Percentiles rank a stretch among this genome's conserved stretches.
Evolutionary conservation across 225 moss, liverwort and hornwort species (phyloP).

Genomic region (Pseudoscleropodium purum): DNA sequence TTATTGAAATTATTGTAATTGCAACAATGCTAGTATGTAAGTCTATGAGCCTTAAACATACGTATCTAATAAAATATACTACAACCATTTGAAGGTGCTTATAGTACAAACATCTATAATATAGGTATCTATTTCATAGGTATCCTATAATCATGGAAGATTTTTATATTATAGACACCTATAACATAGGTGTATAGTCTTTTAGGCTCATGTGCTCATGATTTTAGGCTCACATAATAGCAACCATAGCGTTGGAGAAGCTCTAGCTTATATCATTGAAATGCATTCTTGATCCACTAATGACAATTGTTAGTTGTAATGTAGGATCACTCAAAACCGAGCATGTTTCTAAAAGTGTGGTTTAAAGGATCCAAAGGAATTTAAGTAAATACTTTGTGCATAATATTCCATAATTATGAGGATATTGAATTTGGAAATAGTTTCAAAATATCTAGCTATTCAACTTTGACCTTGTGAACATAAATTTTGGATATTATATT

Average conservation of each 20-base stretch:
- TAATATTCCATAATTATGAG: neutral
- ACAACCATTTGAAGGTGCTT: too few relatives aligned
- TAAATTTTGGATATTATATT: neutral
- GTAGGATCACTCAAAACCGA: neutral
- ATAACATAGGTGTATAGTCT: too few relatives aligned
- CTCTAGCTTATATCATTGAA: neutral
- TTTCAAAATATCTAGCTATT: neutral
- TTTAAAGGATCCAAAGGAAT: neutral
- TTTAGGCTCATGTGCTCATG: too few relatives aligned
- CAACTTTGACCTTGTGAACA: neutral
- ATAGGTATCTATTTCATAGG: too few relatives aligned
- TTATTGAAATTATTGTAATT: fast-evolving
- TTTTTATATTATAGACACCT: too few relatives aligned
- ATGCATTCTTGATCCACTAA: neutral
- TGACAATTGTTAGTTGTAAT: neutral
- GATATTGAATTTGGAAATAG: neutral
- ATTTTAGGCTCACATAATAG: too few relatives aligned
- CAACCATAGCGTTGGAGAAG: neutral
- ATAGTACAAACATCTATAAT: too few relatives aligned
- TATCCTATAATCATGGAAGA: too few relatives aligned
- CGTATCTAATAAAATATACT: too few relatives aligned
- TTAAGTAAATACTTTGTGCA: neutral
- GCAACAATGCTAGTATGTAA: too few relatives aligned
- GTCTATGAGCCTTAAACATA: too few relatives aligned
- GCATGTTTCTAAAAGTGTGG: fast-evolving